Conservation (phyloP, 495 filamentous ascomycete species). For the Hypoxylon fragiforme region DNA sequence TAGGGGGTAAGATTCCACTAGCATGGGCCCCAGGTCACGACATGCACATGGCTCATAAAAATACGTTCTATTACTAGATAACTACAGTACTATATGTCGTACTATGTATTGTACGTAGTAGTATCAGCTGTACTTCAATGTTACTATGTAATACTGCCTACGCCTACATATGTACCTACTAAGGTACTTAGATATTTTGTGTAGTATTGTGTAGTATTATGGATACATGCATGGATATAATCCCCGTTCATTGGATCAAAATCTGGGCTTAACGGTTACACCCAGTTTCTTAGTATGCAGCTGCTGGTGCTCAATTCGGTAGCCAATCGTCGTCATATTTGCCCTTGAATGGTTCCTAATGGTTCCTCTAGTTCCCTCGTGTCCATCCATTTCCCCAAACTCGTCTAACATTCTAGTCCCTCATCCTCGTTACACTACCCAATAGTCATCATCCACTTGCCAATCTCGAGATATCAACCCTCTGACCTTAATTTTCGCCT, state of each 20-base stretch:
- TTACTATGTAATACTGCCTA: too few relatives aligned
- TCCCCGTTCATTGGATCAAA: slow-evolving; percentile 28
- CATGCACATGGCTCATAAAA: too few relatives aligned
- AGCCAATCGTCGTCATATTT: slow-evolving; percentile 33
- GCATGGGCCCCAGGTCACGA: too few relatives aligned
- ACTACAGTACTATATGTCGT: neutral
- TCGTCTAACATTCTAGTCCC: slow-evolving; percentile 19
- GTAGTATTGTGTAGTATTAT: too few relatives aligned
- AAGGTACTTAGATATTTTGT: too few relatives aligned
- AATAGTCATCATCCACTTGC: slow-evolving; percentile 1
- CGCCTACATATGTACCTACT: too few relatives aligned
- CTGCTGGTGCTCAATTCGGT: slow-evolving; percentile 25
- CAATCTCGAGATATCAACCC: slow-evolving; percentile 3
- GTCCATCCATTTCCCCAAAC: slow-evolving; percentile 17
- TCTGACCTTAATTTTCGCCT: slow-evolving; percentile 1
- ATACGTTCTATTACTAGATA: neutral
- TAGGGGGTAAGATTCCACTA: too few relatives aligned
- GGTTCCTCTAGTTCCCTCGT: slow-evolving; percentile 19
- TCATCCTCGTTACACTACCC: slow-evolving; percentile 10
- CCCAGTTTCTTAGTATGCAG: slow-evolving; percentile 14
- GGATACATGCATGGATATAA: too few relatives aligned
- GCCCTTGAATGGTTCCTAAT: too few relatives aligned
- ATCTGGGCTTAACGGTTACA: slow-evolving; percentile 11
- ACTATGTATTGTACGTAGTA: too few relatives aligned
- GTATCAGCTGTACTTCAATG: neutral